Evolutionary conservation across 208 protist species (phyloP), one percentile per base, ranked within the genome.

Genomic region (Leishmania turanica): DNA sequence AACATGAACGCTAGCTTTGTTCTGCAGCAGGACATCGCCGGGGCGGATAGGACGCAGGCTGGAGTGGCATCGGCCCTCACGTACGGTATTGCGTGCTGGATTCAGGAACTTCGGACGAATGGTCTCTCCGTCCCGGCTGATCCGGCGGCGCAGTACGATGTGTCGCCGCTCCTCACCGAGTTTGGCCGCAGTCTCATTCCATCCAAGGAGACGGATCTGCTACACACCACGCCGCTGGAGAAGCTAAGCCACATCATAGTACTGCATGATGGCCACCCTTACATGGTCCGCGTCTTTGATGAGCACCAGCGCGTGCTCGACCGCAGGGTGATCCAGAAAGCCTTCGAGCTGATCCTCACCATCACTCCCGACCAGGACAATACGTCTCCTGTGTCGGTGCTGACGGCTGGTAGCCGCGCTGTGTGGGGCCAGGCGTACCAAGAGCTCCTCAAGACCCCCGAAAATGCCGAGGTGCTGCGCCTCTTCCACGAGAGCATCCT

Each of bases 291-390:
- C 40, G 81, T 97, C 11, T 93, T 97, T 64, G 91, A 92, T 74
- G 91, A 95, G 2, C 76, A 90, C 27, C 79, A 89, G 74, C 56
- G 6, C 27, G 75, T 82, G 40, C 79, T 92, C 31, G 87, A 93
- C 49, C 86, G 88, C 37, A 75, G 76, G 0, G 40, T 90, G 27
- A 91, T 97, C 42, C 87, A 95, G 77, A 84, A 87, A 47, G 89
- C 90, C 31, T 90, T 97, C 68, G 92, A 97, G 77, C 80, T 92
- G 31, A 90, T 97, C 47, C 87, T 97, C 17, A 88, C 88, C 58
- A 91, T 95, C 54, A 97, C 92, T 3, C 92, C 92, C 5, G 92
- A 96, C 51, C 60, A 83, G 49, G 94, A 97, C 84, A 95, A 97
- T 79, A 87, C 91, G 64, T 81, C 94, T 21, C 89, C 94, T 17